phyloP scores from a whole-genome alignment of 1,139 yeast genomes.

The Petasospora rhodanensis region DNA sequence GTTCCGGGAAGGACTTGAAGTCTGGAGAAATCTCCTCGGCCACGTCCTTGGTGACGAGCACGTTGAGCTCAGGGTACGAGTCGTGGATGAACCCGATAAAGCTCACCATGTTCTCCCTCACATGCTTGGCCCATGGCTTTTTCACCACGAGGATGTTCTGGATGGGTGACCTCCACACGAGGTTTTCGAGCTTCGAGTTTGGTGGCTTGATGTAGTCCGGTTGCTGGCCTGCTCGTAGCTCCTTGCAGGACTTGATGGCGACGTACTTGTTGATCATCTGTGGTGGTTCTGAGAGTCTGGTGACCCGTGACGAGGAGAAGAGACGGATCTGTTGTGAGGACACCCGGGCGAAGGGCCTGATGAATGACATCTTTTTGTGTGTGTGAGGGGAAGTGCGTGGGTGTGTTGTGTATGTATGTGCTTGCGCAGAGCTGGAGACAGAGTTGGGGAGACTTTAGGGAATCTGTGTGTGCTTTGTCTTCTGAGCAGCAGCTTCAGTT shows the following conservation, averaged over 20 bases:
- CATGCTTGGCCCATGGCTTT: slow-evolving; percentile 73
- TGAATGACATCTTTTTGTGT: too few relatives aligned
- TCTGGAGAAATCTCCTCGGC: slow-evolving; percentile 63
- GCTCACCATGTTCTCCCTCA: slow-evolving; percentile 59
- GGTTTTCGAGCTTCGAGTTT: slow-evolving; percentile 43
- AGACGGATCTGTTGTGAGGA: too few relatives aligned
- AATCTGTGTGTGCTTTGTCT: too few relatives aligned
- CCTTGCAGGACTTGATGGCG: slow-evolving; percentile 15
- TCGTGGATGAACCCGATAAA: slow-evolving; percentile 54
- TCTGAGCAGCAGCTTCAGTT: too few relatives aligned
- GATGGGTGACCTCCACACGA: slow-evolving; percentile 50
- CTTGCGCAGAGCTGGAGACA: too few relatives aligned
- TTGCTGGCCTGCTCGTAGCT: slow-evolving; percentile 17
- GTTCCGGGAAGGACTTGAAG: slow-evolving; percentile 27
- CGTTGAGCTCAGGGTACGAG: slow-evolving; percentile 64
- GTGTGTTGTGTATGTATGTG: too few relatives aligned
- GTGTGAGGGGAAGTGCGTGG: too few relatives aligned
- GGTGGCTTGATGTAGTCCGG: slow-evolving; percentile 43
- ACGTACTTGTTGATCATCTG: slow-evolving; percentile 18
- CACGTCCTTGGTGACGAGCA: slow-evolving; percentile 71
- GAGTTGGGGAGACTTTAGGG: too few relatives aligned
- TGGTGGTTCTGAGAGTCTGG: slow-evolving; percentile 23
- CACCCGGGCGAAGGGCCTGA: too few relatives aligned
- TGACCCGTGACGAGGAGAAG: slow-evolving; percentile 10
- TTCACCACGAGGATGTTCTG: slow-evolving; percentile 74